These are phyloP conservation scores for Trichophyton rubrum DNA, from an alignment of 2,329 filamentous ascomycete genomes.

Conservation along the genomic window DNA sequence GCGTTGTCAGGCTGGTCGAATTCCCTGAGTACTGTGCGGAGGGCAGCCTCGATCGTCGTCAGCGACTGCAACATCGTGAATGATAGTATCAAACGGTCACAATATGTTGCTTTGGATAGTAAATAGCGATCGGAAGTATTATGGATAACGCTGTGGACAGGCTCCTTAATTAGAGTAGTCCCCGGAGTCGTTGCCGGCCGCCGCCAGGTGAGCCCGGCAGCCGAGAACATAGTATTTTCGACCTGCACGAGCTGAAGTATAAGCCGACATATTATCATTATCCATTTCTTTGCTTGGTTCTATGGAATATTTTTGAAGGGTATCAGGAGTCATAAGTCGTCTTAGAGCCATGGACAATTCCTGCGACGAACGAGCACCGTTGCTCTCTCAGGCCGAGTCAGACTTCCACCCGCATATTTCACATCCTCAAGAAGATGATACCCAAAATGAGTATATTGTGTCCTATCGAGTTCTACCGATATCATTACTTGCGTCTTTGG, in stretches of 20 bases:
- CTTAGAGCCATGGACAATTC: not conserved
- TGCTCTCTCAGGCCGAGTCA: not conserved
- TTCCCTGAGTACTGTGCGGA: not conserved
- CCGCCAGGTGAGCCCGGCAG: not conserved
- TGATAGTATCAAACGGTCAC: not conserved
- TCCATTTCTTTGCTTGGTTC: not conserved
- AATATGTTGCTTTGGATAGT: not conserved
- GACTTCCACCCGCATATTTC: not conserved
- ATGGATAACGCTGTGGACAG: not conserved
- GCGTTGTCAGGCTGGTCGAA: not conserved
- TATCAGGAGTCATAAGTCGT: not conserved
- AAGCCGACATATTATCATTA: not conserved
- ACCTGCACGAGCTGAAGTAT: not conserved
- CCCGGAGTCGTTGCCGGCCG: not conserved
- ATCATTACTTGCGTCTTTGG: not conserved
- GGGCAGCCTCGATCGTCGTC: not conserved
- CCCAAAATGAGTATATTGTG: not conserved
- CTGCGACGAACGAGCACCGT: not conserved
- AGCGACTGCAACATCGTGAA: not conserved
- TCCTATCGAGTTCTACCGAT: not conserved
- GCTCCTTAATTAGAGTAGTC: not conserved
- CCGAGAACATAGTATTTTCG: not conserved
- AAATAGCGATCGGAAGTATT: not conserved
- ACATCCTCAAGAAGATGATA: not conserved
- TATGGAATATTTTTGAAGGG: not conserved